Percentiles rank a stretch among this genome's conserved stretches.
Conservation (phyloP, 352 stramenopile genomes). For the Pythium volutum region DNA sequence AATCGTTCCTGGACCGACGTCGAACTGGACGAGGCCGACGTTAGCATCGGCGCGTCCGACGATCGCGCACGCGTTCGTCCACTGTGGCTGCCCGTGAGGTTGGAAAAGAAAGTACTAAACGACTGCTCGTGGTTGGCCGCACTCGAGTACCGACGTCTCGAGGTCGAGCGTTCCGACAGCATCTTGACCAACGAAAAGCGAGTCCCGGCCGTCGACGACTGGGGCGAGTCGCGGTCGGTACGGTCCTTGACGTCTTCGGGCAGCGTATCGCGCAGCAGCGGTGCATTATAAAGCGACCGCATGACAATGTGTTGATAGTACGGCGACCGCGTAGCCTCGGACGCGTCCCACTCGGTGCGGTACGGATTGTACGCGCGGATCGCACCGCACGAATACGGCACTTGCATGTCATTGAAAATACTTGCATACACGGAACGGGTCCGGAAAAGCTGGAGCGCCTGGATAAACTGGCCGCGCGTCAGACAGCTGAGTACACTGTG, state of each 20-base stretch:
- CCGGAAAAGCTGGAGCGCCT: slow-evolving; percentile 68
- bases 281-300: slow-evolving; percentile 50
- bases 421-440: slow-evolving; percentile 68
- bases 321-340: slow-evolving; percentile 46
- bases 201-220: slow-evolving; percentile 12
- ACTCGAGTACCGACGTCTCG: not conserved
- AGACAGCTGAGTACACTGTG: slow-evolving; percentile 60
- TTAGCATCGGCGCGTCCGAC: not conserved
- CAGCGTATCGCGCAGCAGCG: slow-evolving; percentile 58
- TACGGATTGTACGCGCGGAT: slow-evolving; percentile 85
- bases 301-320: slow-evolving; percentile 69
- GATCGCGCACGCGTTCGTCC: not conserved
- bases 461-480: slow-evolving; percentile 65
- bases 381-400: slow-evolving; percentile 71
- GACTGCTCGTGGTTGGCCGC: not conserved
- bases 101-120: slow-evolving; percentile 14
- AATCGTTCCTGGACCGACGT: slow-evolving; percentile 4
- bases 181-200: slow-evolving; percentile 25
- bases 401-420: slow-evolving; percentile 79
- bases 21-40: not conserved
- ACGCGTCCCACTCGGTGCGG: slow-evolving; percentile 32
- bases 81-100: not conserved
- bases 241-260: slow-evolving; percentile 42
- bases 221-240: slow-evolving; percentile 8
- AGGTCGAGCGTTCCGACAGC: slow-evolving; percentile 5